Base-by-base conservation (phyloP, 2,329 filamentous ascomycete species). In the Saccharata proteae region DNA sequence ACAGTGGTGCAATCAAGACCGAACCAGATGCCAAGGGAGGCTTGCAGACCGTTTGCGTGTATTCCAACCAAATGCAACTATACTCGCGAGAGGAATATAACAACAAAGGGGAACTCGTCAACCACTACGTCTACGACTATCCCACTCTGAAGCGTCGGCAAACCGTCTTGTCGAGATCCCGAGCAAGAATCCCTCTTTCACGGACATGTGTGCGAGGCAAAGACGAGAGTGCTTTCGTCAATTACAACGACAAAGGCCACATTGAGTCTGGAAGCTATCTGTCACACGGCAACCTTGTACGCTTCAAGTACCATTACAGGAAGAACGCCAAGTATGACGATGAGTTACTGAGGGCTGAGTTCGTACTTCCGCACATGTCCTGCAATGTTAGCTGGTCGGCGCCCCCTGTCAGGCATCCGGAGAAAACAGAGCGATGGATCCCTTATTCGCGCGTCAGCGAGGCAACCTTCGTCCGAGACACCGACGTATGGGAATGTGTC, bases 271-370 rank as follows among this genome's bases (percentile, higher is more conserved):
- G 68, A 8, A 70, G 65, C 3, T 69, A 67, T 42, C 56, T 69
- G 38, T 64, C 60, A 34, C 60, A 69, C 36, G 59, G 57, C 2
- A 70, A 68, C 35, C 43, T 68, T 8, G 56, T 69, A 11, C 58
- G 62, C 11, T 71, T 71, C 56, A 64, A 64, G 37, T 68, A 66
- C 34, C 59, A 64, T 39, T 71, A 72, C 43, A 61, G 67, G 25
- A 66, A 68, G 42, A 64, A 64, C 34, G 61, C 65, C 9, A 61
- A 58, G 20, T 68, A 65, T 35, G 64, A 64, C 15, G 67, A 69
- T 42, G 67, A 70, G 36, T 53, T 72, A n/a, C 55, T 72, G 3
- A 58, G 67, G 28, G 68, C 65, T 1, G 68, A 71, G 37, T 71
- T 67, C 38, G 57, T 62, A 1, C 53, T 71, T 31, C 58, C 64